A percentile compares a stretch with the other conserved stretches of the same genome.
phyloP scores from a whole-genome alignment of 2,329 filamentous ascomycete species.

The Penicillium sp. region DNA sequence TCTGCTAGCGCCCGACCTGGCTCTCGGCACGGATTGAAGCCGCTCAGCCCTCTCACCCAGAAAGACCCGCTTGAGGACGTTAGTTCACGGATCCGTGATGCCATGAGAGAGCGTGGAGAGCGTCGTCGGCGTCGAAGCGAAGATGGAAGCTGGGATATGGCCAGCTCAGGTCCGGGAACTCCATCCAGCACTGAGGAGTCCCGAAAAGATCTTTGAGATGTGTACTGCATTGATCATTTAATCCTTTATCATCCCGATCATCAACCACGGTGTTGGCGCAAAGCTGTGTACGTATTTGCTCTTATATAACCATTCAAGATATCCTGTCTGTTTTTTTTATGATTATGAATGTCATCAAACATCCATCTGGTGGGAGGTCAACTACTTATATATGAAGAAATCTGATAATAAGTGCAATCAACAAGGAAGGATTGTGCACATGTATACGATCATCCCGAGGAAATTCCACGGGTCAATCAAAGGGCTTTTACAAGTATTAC shows the following conservation, averaged over 20 bases:
- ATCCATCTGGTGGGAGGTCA: neutral
- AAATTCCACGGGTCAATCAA: no score
- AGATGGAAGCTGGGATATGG: constrained; percentile 44
- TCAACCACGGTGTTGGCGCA: neutral
- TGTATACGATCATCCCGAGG: no score
- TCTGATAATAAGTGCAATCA: neutral
- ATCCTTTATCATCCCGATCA: neutral
- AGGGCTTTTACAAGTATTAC: no score
- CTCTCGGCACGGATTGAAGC: constrained; percentile 65
- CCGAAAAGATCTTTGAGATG: constrained; percentile 37
- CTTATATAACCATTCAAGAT: constrained; percentile 25
- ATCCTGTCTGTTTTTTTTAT: constrained; percentile 16
- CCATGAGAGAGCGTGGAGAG: constrained; percentile 76
- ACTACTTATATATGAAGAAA: neutral
- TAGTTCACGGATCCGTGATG: constrained; percentile 76
- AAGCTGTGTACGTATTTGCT: constrained; percentile 17
- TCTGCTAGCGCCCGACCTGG: constrained; percentile 65
- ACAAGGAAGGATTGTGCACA: neutral
- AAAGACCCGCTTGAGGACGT: constrained; percentile 78
- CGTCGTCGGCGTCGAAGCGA: constrained; percentile 54
- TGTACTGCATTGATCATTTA: constrained; percentile 1
- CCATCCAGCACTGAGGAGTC: constrained; percentile 36
- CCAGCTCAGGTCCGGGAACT: constrained; percentile 40
- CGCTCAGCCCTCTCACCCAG: constrained; percentile 66
- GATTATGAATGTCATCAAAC: neutral